These are phyloP conservation scores for Salisapilia sapeloensis DNA, from an alignment of 352 stramenopile species.

Conservation along the genomic window DNA sequence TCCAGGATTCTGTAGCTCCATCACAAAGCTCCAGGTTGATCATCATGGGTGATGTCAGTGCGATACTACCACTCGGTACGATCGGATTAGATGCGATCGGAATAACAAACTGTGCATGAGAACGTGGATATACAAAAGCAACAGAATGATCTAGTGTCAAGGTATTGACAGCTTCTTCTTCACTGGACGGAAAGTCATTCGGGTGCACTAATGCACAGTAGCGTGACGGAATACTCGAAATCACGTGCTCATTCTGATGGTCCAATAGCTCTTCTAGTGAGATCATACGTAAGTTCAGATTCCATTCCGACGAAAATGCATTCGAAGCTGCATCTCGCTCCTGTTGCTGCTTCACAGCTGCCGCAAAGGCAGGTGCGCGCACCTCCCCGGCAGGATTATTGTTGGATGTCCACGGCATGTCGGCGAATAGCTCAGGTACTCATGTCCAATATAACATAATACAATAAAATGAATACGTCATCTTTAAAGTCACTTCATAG, in stretches of 20 bases:
- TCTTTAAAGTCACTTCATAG: too few relatives aligned
- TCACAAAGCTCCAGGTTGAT: slow-evolving; percentile 75
- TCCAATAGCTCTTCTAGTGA: slow-evolving; percentile 19
- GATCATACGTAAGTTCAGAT: slow-evolving; percentile 14
- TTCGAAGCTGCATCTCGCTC: slow-evolving; percentile 11
- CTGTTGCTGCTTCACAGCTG: slow-evolving; percentile 31
- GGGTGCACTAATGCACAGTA: slow-evolving; percentile 47
- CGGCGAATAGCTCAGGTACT: too few relatives aligned
- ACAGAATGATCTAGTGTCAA: too few relatives aligned
- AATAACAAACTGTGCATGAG: slow-evolving; percentile 67
- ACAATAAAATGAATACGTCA: too few relatives aligned
- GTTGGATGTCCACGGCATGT: slow-evolving; percentile 72
- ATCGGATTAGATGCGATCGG: slow-evolving; percentile 16
- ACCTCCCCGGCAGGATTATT: slow-evolving; percentile 74
- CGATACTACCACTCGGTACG: slow-evolving; percentile 30
- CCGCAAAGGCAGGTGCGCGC: slow-evolving; percentile 46
- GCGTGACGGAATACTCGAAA: slow-evolving; percentile 9
- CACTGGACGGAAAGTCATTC: slow-evolving; percentile 24
- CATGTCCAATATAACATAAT: too few relatives aligned
- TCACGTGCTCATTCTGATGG: slow-evolving; percentile 4
- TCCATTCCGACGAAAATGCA: slow-evolving; percentile 8
- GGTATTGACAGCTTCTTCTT: background rate
- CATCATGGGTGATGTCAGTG: slow-evolving; percentile 37
- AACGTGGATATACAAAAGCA: slow-evolving; percentile 32
- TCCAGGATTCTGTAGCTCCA: slow-evolving; percentile 48